A percentile compares a stretch with the other conserved stretches of the same genome.
Evolutionary conservation across 768 basidiomycete species (phyloP).

Genomic region (Hericium coralloides): DNA sequence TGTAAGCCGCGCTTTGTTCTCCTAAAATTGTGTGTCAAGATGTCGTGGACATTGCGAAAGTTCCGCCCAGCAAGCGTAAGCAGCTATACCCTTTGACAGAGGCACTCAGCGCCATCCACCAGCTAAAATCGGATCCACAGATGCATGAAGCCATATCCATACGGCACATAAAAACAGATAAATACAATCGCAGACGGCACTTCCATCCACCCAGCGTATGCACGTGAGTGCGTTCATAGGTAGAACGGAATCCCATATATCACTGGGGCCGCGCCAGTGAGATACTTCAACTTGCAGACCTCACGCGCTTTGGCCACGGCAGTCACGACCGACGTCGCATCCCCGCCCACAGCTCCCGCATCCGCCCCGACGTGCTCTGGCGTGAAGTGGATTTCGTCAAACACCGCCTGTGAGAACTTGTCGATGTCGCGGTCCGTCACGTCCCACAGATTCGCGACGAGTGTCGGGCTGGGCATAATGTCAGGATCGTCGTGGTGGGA

Average conservation of each 20-base stretch:
- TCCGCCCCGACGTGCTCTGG: constrained; percentile 15
- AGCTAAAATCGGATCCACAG: too few species aligned
- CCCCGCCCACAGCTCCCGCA: constrained; percentile 12
- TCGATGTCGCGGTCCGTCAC: constrained; percentile 98
- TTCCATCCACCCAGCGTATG: background rate
- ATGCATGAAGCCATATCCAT: too few species aligned
- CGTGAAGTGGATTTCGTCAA: constrained; percentile 57
- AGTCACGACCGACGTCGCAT: constrained; percentile 46
- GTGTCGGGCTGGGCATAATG: constrained; percentile 49
- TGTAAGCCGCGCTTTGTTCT: too few species aligned
- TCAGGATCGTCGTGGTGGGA: background rate
- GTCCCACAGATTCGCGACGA: constrained; percentile 96
- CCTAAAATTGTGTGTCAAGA: too few species aligned
- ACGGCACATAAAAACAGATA: too few species aligned
- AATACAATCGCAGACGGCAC: too few species aligned
- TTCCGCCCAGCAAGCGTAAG: too few species aligned
- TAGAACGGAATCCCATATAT: constrained; percentile 96
- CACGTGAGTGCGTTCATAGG: constrained; percentile 23
- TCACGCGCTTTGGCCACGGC: constrained; percentile 79
- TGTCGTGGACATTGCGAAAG: too few species aligned
- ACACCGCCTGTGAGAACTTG: constrained; percentile 78
- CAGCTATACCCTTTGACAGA: too few species aligned
- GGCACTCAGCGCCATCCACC: too few species aligned
- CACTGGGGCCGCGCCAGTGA: constrained; percentile 92
- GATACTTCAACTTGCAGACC: constrained; percentile 80